phyloP scores from a whole-genome alignment of 495 filamentous ascomycete species.

The Chlorociboria aeruginascens region DNA sequence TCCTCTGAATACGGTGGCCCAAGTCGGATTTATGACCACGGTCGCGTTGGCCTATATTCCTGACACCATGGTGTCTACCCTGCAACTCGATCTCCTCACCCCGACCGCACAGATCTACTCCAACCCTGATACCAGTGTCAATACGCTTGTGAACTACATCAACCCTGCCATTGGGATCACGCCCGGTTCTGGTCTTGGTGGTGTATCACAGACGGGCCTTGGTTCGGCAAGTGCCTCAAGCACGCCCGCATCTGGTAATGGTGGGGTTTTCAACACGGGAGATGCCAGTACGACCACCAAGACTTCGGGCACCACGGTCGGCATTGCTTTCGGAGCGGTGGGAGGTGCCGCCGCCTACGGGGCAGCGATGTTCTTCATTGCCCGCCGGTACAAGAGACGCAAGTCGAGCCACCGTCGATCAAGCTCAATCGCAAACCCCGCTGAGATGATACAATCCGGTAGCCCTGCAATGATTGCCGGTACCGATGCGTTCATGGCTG shows the following conservation, averaged over 20 bases:
- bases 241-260: conserved; percentile 20
- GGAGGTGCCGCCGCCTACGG: conserved; percentile 83
- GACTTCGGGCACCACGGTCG: conserved; percentile 66
- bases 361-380: conserved; percentile 96
- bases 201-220: conserved; percentile 20
- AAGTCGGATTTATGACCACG: conserved; percentile 71
- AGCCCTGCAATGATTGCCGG: conserved; percentile 45
- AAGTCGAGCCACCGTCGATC: conserved; percentile 68
- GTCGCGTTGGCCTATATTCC: conserved; percentile 69
- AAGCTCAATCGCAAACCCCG: conserved; percentile 46
- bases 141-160: conserved; percentile 65
- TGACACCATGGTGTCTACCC: conserved; percentile 42
- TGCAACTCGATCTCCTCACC: conserved; percentile 52
- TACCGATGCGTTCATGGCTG: conserved; percentile 34
- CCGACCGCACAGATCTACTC: conserved; percentile 64
- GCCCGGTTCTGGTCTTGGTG: conserved; percentile 38
- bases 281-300: conserved; percentile 29
- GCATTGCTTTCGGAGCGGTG: conserved; percentile 67
- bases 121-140: conserved; percentile 43
- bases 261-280: conserved; percentile 24
- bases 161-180: conserved; percentile 73
- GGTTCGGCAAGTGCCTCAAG: conserved; percentile 8
- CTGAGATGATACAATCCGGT: conserved; percentile 40
- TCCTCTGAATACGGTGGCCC: conserved; percentile 62
- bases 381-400: conserved; percentile 83